A percentile compares a stretch with the other conserved stretches of the same genome.
Evolutionary conservation across 768 basidiomycete species (phyloP).

Genomic region (Cyathus striatus): DNA sequence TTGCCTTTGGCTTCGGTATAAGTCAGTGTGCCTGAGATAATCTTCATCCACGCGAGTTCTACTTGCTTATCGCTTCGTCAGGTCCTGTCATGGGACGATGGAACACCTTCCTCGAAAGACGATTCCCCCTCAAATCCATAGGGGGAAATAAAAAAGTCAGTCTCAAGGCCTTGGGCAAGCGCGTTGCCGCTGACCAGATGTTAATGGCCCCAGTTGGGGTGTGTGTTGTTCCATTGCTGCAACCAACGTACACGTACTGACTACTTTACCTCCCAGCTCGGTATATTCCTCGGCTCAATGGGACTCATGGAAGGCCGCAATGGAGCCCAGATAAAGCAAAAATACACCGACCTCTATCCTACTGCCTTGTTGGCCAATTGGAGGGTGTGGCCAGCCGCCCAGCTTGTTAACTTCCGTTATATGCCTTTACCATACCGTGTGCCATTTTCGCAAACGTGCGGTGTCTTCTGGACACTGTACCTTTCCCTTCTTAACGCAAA

Average conservation of each 20-base stretch:
- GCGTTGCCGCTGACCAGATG: constrained; percentile 78
- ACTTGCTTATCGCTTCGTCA: constrained; percentile 15
- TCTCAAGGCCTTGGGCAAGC: constrained; percentile 65
- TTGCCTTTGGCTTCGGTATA: constrained; percentile 77
- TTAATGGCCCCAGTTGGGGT: constrained; percentile 88
- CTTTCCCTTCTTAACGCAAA: constrained; percentile 81
- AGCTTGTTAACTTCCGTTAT: constrained; percentile 78
- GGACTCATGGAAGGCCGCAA: constrained; percentile 85
- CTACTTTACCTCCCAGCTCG: constrained; percentile 44
- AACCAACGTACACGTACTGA: constrained; percentile 17
- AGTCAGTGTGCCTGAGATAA: constrained; percentile 40
- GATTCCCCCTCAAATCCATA: constrained; percentile 62
- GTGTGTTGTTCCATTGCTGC: constrained; percentile 21
- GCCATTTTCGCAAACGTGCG: constrained; percentile 84
- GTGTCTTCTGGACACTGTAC: constrained; percentile 92
- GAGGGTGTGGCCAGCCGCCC: constrained; percentile 84
- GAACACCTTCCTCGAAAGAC: constrained; percentile 76
- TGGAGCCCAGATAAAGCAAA: constrained; percentile 54
- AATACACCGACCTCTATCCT: constrained; percentile 67
- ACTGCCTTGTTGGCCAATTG: constrained; percentile 84
- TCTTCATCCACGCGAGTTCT: not conserved
- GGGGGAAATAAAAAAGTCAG: constrained; percentile 33
- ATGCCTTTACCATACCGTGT: constrained; percentile 82
- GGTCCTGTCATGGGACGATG: constrained; percentile 85
- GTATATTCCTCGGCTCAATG: constrained; percentile 79